phyloP scores from a whole-genome alignment of 2,329 filamentous ascomycete species.

The Trichoderma arundinaceum region DNA sequence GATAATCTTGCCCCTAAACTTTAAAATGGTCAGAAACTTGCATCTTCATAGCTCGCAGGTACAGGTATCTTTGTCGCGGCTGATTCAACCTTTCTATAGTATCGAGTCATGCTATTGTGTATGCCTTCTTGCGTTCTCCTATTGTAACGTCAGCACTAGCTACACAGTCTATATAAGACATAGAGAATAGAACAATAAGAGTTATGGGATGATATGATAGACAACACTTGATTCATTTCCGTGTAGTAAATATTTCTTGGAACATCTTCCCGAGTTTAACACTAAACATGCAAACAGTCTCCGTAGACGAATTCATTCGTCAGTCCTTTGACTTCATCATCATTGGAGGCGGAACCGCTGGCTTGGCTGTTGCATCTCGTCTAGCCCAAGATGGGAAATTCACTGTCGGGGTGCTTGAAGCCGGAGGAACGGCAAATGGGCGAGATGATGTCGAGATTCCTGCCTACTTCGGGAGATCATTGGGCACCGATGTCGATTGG shows the following conservation, averaged over 20 bases:
- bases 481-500: conserved; percentile 51
- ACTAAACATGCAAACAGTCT: conserved; percentile 16
- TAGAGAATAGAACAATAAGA: background rate
- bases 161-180: background rate
- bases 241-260: too few species aligned
- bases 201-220: too few species aligned
- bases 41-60: too few species aligned
- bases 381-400: conserved; percentile 48
- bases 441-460: conserved; percentile 49
- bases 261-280: background rate
- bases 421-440: conserved; percentile 39
- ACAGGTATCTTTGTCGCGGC: too few species aligned
- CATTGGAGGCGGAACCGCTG: conserved; percentile 61
- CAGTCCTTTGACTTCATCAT: conserved; percentile 48
- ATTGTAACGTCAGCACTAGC: too few species aligned
- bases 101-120: too few species aligned
- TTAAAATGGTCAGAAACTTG: too few species aligned
- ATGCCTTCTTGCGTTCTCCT: too few species aligned
- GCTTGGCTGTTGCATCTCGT: conserved; percentile 56
- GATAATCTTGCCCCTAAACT: too few species aligned
- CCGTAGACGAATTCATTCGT: conserved; percentile 37
- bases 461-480: conserved; percentile 44
- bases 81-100: too few species aligned
- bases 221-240: background rate
- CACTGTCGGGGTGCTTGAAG: conserved; percentile 44